A percentile compares a stretch with the other conserved stretches of the same genome.
phyloP scores from a whole-genome alignment of 2,329 filamentous ascomycete genomes.

The Leptographium radiaticola region DNA sequence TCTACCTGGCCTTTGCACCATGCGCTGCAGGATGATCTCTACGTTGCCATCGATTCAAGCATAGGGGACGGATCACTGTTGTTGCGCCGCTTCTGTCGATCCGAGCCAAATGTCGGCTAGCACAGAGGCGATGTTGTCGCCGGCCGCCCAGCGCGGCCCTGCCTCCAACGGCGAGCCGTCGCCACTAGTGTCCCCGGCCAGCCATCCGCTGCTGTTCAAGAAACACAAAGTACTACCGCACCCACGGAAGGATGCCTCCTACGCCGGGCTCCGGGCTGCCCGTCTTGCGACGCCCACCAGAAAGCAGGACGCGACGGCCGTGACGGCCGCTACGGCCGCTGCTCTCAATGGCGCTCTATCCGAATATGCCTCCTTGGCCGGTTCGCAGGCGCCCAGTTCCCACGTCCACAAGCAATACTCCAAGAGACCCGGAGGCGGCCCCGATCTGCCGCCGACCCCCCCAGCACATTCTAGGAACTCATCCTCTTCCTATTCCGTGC shows the following conservation, averaged over 20 bases:
- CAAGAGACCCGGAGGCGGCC: slow-evolving; percentile 28
- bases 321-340: background rate
- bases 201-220: slow-evolving; percentile 16
- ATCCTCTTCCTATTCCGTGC: slow-evolving; percentile 34
- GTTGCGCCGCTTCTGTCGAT: background rate
- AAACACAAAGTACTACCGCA: slow-evolving; percentile 26
- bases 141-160: background rate
- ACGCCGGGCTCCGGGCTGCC: slow-evolving; percentile 5
- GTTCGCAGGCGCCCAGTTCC: slow-evolving; percentile 24
- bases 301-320: slow-evolving; percentile 12
- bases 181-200: background rate
- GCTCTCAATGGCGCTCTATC: slow-evolving; percentile 16
- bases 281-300: slow-evolving; percentile 8
- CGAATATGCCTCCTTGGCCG: slow-evolving; percentile 7
- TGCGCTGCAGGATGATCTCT: slow-evolving; percentile 4
- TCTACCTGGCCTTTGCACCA: background rate
- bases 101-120: background rate
- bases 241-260: slow-evolving; percentile 17
- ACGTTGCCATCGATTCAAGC: background rate
- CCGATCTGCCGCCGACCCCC: slow-evolving; percentile 48
- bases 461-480: slow-evolving; percentile 47
- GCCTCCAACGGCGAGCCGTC: background rate
- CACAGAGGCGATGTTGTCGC: background rate
- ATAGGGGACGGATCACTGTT: background rate
- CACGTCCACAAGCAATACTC: slow-evolving; percentile 28